These are phyloP conservation scores for Solanum infundibuliforme DNA, from an alignment of 257 asterid genomes.

Conservation along the genomic window DNA sequence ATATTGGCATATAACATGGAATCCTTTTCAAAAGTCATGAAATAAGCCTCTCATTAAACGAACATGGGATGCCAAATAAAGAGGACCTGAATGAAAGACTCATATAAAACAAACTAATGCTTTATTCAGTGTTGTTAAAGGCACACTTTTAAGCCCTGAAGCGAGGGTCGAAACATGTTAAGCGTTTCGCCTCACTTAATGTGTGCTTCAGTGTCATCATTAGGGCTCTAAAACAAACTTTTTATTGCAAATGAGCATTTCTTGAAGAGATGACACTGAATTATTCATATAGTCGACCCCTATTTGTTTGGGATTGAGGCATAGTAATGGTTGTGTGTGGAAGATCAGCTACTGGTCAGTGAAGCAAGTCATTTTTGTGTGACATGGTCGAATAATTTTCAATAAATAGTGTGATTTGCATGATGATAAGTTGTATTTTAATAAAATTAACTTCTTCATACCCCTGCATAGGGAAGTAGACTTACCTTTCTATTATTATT, in stretches of 20 bases:
- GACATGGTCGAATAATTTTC: neutral
- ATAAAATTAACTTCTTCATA: neutral
- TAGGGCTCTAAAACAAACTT: neutral
- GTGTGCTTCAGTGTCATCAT: neutral
- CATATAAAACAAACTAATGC: neutral
- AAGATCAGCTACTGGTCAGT: neutral
- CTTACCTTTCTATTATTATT: neutral
- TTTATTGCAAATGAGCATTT: neutral
- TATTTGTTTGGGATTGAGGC: neutral
- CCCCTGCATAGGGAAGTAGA: neutral
- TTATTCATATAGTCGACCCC: neutral
- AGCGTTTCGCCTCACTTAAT: neutral
- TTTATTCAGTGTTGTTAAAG: neutral
- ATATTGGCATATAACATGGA: neutral
- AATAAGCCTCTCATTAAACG: neutral
- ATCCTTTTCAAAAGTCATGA: neutral
- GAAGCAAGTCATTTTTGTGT: neutral
- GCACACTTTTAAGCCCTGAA: neutral
- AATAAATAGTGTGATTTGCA: neutral
- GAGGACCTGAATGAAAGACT: neutral
- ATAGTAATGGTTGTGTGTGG: neutral
- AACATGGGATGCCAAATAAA: neutral
- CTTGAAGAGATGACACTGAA: neutral
- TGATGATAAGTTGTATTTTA: neutral
- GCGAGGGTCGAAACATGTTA: neutral